These are phyloP conservation scores for Nitzschia palea DNA, from an alignment of 108 stramenopile genomes.

Conservation along the genomic window DNA sequence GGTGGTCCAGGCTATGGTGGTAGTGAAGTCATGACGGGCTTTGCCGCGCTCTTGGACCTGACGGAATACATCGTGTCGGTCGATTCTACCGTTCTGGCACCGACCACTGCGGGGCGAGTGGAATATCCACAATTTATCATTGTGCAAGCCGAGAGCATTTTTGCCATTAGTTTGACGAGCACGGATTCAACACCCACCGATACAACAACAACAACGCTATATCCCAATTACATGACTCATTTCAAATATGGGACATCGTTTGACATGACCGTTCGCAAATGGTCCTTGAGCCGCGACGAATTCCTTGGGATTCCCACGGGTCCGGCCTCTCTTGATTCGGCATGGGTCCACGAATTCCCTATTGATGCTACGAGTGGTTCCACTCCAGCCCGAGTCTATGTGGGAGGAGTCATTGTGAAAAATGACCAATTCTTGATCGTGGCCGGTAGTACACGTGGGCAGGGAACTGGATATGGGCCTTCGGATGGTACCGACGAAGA, in stretches of 20 bases:
- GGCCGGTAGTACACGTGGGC: constrained; percentile 18
- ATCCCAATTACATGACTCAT: constrained; percentile 16
- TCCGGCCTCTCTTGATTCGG: background rate
- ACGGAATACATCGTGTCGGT: background rate
- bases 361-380: background rate
- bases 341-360: constrained; percentile 24
- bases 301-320: constrained; percentile 20
- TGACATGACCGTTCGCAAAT: constrained; percentile 26
- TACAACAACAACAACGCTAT: background rate
- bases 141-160: background rate
- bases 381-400: constrained; percentile 7
- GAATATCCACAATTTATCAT: constrained; percentile 3
- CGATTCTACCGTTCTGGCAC: background rate
- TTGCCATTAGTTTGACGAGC: background rate
- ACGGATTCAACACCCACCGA: background rate
- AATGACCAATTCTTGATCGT: constrained; percentile 13
- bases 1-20: background rate
- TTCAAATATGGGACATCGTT: constrained; percentile 24
- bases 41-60: constrained; percentile 9
- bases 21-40: constrained; percentile 3
- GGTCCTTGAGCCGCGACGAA: background rate
- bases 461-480: constrained; percentile 17
- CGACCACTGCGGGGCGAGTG: background rate
- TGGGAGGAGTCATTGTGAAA: constrained; percentile 26
- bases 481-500: constrained; percentile 24